Percentiles rank a stretch among this genome's conserved stretches.
phyloP scores from a whole-genome alignment of 2,329 filamentous ascomycete genomes.

The Leptographium wingfieldii region DNA sequence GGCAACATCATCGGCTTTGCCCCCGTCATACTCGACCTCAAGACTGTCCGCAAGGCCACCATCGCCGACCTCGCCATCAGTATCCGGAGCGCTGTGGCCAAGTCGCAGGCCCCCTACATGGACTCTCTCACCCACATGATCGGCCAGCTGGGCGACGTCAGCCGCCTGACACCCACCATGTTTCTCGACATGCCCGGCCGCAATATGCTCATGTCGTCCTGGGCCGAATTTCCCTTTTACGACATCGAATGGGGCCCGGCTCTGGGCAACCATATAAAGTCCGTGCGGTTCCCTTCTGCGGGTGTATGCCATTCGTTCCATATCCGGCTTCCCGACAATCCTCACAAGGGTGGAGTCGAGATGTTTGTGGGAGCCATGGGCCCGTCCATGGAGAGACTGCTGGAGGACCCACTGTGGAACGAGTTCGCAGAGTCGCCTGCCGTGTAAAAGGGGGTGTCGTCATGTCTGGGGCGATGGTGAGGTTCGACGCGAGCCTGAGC shows the following conservation, averaged over 20 bases:
- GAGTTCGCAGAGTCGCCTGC: background rate
- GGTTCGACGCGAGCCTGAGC: no score
- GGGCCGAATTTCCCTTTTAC: constrained; percentile 3
- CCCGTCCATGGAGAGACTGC: background rate
- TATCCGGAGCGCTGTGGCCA: background rate
- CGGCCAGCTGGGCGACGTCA: background rate
- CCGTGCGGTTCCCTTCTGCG: background rate
- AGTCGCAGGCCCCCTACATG: background rate
- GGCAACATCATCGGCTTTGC: constrained; percentile 3
- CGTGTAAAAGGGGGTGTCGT: background rate
- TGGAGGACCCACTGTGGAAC: constrained; percentile 1
- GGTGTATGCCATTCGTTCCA: constrained; percentile 2
- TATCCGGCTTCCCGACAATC: background rate
- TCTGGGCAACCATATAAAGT: background rate
- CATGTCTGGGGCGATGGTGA: no score
- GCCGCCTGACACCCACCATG: background rate
- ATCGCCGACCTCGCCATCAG: background rate
- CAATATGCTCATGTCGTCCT: background rate
- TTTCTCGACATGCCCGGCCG: constrained; percentile 3
- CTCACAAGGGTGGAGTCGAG: background rate
- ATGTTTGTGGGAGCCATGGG: background rate
- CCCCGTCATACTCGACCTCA: background rate
- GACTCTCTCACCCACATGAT: background rate
- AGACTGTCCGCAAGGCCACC: background rate
- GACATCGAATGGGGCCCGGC: constrained; percentile 1